Evolutionary conservation across 1,284 basidiomycete genomes (phyloP).

Genomic region (Cutaneotrichosporon daszewskae): DNA sequence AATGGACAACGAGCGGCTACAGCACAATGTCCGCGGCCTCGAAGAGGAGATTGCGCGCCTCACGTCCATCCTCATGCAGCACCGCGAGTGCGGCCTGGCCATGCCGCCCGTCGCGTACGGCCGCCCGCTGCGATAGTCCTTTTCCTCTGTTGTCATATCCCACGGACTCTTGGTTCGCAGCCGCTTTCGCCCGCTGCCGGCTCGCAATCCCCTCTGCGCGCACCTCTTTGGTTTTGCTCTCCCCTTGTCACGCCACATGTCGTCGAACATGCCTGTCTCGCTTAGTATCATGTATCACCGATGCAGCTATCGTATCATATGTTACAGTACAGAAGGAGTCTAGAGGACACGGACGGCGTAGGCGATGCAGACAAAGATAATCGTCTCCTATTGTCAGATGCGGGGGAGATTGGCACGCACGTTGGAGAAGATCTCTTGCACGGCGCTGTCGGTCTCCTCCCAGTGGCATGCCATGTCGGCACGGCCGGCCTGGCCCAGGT

Average conservation of each 20-base stretch:
- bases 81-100: constrained; percentile 43
- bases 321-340: constrained; percentile 3
- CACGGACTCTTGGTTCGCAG: constrained; percentile 1
- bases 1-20: constrained; percentile 89
- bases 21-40: constrained; percentile 51
- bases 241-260: constrained; percentile 3
- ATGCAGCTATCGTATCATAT: too few relatives aligned
- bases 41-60: constrained; percentile 58
- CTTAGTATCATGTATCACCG: constrained; percentile 11
- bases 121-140: constrained; percentile 14
- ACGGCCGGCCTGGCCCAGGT: constrained; percentile 42
- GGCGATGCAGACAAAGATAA: constrained; percentile 40
- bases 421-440: constrained; percentile 45
- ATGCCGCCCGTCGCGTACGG: constrained; percentile 21
- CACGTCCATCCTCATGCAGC: constrained; percentile 46
- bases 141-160: neutral
- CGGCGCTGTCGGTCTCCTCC: constrained; percentile 40
- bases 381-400: constrained; percentile 29
- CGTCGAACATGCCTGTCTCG: constrained; percentile 3
- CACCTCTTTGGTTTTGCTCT: constrained; percentile 14
- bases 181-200: neutral
- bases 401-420: constrained; percentile 19
- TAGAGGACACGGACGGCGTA: constrained; percentile 31
- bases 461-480: constrained; percentile 47
- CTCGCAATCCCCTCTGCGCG: neutral